Evolutionary conservation across 176 grass and related monocot species (phyloP).

Genomic region (Sorghum bicolor): DNA sequence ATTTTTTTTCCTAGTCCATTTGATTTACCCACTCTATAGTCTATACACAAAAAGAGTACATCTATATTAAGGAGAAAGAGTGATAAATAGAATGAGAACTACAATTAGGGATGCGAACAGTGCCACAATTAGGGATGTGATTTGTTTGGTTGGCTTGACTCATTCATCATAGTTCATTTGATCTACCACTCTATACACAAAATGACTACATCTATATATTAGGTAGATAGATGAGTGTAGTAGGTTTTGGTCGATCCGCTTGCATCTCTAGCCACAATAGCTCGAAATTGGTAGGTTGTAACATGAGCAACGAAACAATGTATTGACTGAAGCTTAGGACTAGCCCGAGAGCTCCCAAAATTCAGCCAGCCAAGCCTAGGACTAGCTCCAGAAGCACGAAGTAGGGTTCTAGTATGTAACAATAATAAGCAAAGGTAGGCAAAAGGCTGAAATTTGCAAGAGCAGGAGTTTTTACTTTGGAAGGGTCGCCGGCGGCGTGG

Average conservation of each 20-base stretch:
- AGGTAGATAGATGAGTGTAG: background rate
- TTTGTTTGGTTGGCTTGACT: background rate
- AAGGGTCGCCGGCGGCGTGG: conserved; percentile 59
- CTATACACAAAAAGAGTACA: background rate
- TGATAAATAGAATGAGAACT: background rate
- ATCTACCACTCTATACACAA: background rate
- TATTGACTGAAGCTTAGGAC: background rate
- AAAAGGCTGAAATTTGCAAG: background rate
- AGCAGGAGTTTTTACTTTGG: conserved; percentile 47
- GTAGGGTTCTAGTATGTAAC: background rate
- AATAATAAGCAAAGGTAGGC: background rate
- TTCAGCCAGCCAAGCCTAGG: background rate
- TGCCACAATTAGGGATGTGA: background rate
- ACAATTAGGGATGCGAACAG: too few species aligned
- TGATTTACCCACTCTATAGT: background rate
- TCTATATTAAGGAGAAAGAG: too few species aligned
- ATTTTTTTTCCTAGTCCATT: background rate
- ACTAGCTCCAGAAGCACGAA: background rate
- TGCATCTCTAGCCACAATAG: background rate
- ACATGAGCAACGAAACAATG: background rate
- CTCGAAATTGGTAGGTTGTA: background rate
- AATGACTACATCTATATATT: background rate
- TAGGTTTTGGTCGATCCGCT: background rate
- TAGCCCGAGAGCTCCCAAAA: background rate
- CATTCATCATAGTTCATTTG: background rate